Percentiles rank a stretch among this genome's conserved stretches.
phyloP scores from a whole-genome alignment of 1,284 basidiomycete genomes.

The Boletus calvinii region DNA sequence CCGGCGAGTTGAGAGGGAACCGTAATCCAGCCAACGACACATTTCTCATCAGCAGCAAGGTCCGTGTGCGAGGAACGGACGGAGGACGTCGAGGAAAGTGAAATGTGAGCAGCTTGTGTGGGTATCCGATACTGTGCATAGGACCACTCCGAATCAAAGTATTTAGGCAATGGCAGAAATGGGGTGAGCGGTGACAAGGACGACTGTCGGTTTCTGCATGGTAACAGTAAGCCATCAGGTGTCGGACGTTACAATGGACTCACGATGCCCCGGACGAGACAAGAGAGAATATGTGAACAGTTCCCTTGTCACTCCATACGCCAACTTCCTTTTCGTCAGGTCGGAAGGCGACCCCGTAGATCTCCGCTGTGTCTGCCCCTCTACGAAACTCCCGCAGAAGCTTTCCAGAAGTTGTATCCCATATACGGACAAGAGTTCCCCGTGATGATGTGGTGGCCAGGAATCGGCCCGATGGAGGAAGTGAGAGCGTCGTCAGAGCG shows the following conservation, averaged over 20 bases:
- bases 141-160: slow-evolving; percentile 92
- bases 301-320: slow-evolving; percentile 96
- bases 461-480: slow-evolving; percentile 75
- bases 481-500: slow-evolving; percentile 74
- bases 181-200: slow-evolving; percentile 73
- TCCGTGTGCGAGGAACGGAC: slow-evolving; percentile 59
- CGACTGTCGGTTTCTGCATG: slow-evolving; percentile 72
- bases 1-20: slow-evolving; percentile 42
- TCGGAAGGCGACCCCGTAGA: slow-evolving; percentile 83
- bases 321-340: slow-evolving; percentile 80
- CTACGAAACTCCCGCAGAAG: slow-evolving; percentile 81
- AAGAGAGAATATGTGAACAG: slow-evolving; percentile 87
- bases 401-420: slow-evolving; percentile 78
- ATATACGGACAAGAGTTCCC: slow-evolving; percentile 87
- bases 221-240: slow-evolving; percentile 10
- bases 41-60: slow-evolving; percentile 77
- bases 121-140: slow-evolving; percentile 93
- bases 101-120: slow-evolving; percentile 75
- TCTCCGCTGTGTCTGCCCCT: slow-evolving; percentile 88
- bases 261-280: slow-evolving; percentile 62
- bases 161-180: slow-evolving; percentile 83
- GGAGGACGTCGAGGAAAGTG: slow-evolving; percentile 59
- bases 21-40: slow-evolving; percentile 82
- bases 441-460: slow-evolving; percentile 84
- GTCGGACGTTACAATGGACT: slow-evolving; percentile 34